Evolutionary conservation across 176 grass and related monocot genomes (phyloP), one percentile per base, ranked within the genome.

Genomic region (Coix lacrymajobi): DNA sequence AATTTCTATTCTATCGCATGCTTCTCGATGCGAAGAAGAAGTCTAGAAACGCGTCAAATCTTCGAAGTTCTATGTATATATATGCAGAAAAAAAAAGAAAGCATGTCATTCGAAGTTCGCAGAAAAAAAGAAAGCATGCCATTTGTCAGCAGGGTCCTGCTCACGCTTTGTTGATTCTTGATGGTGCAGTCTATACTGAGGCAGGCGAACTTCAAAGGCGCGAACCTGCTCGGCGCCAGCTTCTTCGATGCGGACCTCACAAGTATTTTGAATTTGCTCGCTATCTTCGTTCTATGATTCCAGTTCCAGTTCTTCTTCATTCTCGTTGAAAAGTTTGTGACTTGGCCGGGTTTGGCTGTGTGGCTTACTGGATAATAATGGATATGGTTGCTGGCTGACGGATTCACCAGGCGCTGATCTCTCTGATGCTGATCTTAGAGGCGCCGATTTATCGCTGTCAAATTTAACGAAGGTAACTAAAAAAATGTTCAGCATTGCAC

Each of bases 181-280:
- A 28, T 65, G 24, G 22, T 87, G 80, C 37, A 97, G 95, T 92
- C 90, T 5, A 92, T 94, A 66, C 78, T 94, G 79, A 86, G 95
- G 76, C 95, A 94, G 58, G 90, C 88, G 10, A 97, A 91, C 85
- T 97, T 97, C 83, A 94, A 91, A 85, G 95, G 90, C 11, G 80
- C 92, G 5, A 97, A 92, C 36, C 79, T 94, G 67, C 85, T 97
- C 2, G 92, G 92, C 25, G 92, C 95, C 1, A 94, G 95, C 63
- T 97, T 97, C 88, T 97, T 97, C 17, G 92, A 97, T 24, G 92
- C 95, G 1, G 92, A 97, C 81, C 81, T 97, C 1, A 97, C 95
- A 91, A 92, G 95, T 94, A 72, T 13, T 48, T 13, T 48, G 7
- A 17, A 5, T 32, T 65, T 1, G 2, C 22, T 38, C 70, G 9